Evolutionary conservation across 2,329 filamentous ascomycete species (phyloP).

Genomic region (Chaetomiaceae sp.): DNA sequence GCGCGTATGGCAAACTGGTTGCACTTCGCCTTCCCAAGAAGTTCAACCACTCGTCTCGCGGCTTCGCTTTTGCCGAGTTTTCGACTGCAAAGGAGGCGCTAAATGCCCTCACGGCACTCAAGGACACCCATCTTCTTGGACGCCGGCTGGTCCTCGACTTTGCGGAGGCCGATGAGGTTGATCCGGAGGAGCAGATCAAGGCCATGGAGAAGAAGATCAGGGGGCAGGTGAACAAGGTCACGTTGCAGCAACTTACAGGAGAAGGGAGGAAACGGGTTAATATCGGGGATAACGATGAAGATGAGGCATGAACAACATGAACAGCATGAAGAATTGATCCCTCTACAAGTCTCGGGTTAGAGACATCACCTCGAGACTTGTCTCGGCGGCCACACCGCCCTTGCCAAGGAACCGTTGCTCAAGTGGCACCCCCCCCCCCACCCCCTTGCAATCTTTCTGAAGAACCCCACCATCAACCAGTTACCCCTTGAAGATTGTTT

Average conservation of each 20-base stretch:
- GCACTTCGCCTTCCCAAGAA: slow-evolving; percentile 94
- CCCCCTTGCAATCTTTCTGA: slow-evolving; percentile 10
- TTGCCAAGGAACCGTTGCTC: slow-evolving; percentile 22
- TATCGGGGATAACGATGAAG: slow-evolving; percentile 67
- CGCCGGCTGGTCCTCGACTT: slow-evolving; percentile 87
- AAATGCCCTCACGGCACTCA: slow-evolving; percentile 85
- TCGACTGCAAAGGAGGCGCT: slow-evolving; percentile 80
- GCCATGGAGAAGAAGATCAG: slow-evolving; percentile 97
- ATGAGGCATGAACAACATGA: slow-evolving; percentile 38
- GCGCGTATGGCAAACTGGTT: slow-evolving; percentile 85
- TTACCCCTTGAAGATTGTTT: slow-evolving; percentile 17
- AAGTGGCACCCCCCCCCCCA: background rate
- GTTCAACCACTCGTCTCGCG: slow-evolving; percentile 80
- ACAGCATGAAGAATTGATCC: slow-evolving; percentile 25
- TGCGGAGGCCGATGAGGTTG: slow-evolving; percentile 79
- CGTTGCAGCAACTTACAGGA: slow-evolving; percentile 80
- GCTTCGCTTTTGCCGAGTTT: slow-evolving; percentile 97
- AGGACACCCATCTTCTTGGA: slow-evolving; percentile 89
- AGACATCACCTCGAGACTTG: slow-evolving; percentile 20
- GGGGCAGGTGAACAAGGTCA: slow-evolving; percentile 84
- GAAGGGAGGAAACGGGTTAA: slow-evolving; percentile 83
- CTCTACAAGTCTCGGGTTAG: slow-evolving; percentile 16
- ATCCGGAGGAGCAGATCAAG: slow-evolving; percentile 92
- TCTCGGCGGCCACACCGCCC: slow-evolving; percentile 19
- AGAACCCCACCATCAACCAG: slow-evolving; percentile 19